These are phyloP conservation scores for Apiospora sp. DNA, from an alignment of 2,329 filamentous ascomycete genomes.

Conservation along the genomic window DNA sequence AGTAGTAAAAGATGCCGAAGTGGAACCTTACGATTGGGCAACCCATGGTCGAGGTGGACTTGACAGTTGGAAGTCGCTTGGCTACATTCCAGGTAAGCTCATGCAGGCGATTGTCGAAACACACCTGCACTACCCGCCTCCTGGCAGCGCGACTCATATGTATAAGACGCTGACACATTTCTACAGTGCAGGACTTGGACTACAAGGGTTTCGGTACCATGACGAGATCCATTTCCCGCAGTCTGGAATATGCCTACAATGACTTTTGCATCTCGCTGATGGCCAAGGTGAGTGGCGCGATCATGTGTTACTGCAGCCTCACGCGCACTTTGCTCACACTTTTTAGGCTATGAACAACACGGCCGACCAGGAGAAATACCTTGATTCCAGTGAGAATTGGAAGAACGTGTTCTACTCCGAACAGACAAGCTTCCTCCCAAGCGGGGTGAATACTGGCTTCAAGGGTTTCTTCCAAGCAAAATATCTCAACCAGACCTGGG, in stretches of 20 bases:
- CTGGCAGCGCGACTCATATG: conserved; percentile 30
- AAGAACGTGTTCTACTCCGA: conserved; percentile 69
- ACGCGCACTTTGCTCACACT: not conserved
- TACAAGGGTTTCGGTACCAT: conserved; percentile 71
- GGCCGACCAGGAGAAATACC: conserved; percentile 66
- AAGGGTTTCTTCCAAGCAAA: conserved; percentile 75
- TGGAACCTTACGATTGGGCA: conserved; percentile 74
- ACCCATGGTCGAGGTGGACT: conserved; percentile 76
- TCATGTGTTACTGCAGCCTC: not conserved
- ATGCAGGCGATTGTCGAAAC: not conserved
- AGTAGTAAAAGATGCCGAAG: conserved; percentile 75
- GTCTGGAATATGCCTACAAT: conserved; percentile 80
- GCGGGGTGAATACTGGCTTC: conserved; percentile 69
- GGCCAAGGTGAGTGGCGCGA: conserved; percentile 48
- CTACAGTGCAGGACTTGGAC: conserved; percentile 62
- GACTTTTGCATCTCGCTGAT: conserved; percentile 75
- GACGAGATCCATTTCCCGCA: conserved; percentile 75
- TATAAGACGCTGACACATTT: not conserved
- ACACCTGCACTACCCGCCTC: not conserved
- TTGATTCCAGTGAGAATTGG: conserved; percentile 70
- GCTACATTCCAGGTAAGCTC: conserved; percentile 67
- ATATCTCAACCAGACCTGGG: conserved; percentile 73
- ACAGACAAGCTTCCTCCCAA: conserved; percentile 60
- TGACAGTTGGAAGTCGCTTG: conserved; percentile 73
- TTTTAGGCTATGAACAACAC: conserved; percentile 55